Percentiles rank a stretch among this genome's conserved stretches.
These are phyloP conservation scores for Neocucurbitaria cava DNA, from an alignment of 2,329 filamentous ascomycete genomes.

Conservation along the genomic window DNA sequence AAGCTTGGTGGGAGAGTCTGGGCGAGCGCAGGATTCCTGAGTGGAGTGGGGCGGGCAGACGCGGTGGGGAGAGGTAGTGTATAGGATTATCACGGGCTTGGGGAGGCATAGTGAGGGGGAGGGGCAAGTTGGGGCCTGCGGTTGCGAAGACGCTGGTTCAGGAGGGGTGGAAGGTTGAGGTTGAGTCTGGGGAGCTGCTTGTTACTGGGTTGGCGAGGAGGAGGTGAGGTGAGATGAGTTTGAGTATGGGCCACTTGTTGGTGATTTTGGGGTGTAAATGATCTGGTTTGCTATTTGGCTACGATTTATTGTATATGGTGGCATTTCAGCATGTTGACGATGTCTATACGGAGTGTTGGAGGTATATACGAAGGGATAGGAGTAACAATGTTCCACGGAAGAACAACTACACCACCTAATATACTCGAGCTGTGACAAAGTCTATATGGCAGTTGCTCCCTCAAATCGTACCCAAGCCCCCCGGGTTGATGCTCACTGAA, in stretches of 20 bases:
- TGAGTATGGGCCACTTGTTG: not conserved
- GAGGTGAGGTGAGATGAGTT: too few relatives aligned
- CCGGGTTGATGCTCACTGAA: too few relatives aligned
- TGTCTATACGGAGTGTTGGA: too few relatives aligned
- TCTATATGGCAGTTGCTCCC: too few relatives aligned
- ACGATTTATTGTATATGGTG: not conserved
- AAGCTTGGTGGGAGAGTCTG: constrained; percentile 76
- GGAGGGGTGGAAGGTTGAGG: constrained; percentile 84
- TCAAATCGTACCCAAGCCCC: too few relatives aligned
- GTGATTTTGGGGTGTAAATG: constrained; percentile 1
- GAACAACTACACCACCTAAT: too few relatives aligned
- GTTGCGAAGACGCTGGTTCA: constrained; percentile 77
- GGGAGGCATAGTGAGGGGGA: constrained; percentile 80
- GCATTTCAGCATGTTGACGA: not conserved
- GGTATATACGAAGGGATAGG: too few relatives aligned
- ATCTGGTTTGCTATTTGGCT: not conserved
- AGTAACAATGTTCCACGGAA: too few relatives aligned
- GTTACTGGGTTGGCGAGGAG: constrained; percentile 65
- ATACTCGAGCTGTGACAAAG: too few relatives aligned
- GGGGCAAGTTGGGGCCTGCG: constrained; percentile 76
- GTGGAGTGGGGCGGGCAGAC: constrained; percentile 50
- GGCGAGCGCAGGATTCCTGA: constrained; percentile 67
- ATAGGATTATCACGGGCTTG: constrained; percentile 79
- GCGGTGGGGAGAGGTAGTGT: constrained; percentile 61
- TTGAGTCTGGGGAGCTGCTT: constrained; percentile 72